Conservation (phyloP, 2,329 filamentous ascomycete genomes). For the Stagonosporopsis rhizophila region DNA sequence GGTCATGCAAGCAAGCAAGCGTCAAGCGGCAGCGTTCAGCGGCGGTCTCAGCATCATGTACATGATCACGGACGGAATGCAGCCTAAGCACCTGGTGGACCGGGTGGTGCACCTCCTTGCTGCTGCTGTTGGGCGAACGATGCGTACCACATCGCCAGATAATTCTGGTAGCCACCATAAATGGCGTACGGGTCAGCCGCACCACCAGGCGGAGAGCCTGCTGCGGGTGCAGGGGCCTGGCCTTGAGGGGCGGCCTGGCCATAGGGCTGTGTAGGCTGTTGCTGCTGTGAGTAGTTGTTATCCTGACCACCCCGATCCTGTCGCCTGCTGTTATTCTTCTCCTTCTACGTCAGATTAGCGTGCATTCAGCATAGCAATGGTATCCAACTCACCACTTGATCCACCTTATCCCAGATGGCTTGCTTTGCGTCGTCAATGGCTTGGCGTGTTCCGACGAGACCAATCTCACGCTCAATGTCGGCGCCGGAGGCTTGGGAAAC, state of each 20-base stretch:
- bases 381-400: constrained; percentile 74
- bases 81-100: constrained; percentile 47
- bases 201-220: constrained; percentile 59
- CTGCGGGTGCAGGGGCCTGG: constrained; percentile 35
- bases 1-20: constrained; percentile 50
- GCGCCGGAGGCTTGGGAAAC: constrained; percentile 82
- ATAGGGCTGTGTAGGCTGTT: constrained; percentile 46
- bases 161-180: constrained; percentile 84
- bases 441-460: constrained; percentile 77
- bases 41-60: constrained; percentile 46
- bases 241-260: constrained; percentile 44
- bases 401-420: constrained; percentile 90
- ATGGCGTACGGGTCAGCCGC: constrained; percentile 68
- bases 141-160: constrained; percentile 81
- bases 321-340: constrained; percentile 55
- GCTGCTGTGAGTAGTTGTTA: constrained; percentile 57
- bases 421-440: constrained; percentile 81
- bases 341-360: constrained; percentile 50
- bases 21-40: constrained; percentile 46
- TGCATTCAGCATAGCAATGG: neutral
- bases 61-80: constrained; percentile 44
- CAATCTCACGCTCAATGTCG: constrained; percentile 85
- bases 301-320: constrained; percentile 50
- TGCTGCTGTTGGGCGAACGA: constrained; percentile 64
- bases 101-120: constrained; percentile 39